Percentiles rank a stretch among this genome's conserved stretches.
phyloP scores from a whole-genome alignment of 1,284 basidiomycete species.

The Trichosporon coremiiforme region DNA sequence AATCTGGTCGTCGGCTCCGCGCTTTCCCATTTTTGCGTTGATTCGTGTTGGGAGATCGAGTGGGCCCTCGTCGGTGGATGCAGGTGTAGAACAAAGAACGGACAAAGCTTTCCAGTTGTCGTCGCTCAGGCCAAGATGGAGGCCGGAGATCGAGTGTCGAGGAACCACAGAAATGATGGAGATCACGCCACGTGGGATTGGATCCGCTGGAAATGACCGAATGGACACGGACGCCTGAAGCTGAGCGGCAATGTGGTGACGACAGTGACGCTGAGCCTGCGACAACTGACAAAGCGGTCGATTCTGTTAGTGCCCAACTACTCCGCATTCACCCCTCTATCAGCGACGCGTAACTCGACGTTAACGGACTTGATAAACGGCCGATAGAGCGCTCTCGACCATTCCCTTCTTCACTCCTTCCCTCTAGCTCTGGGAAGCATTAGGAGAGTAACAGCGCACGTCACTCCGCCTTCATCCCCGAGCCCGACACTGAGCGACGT shows the following conservation, averaged over 20 bases:
- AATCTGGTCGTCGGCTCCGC: slow-evolving; percentile 72
- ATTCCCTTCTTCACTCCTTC: neutral
- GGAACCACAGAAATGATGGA: neutral
- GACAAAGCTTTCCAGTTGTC: neutral
- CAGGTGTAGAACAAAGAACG: slow-evolving; percentile 5
- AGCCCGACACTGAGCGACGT: neutral
- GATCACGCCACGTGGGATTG: slow-evolving; percentile 17
- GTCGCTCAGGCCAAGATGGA: neutral
- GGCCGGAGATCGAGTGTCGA: slow-evolving; percentile 9
- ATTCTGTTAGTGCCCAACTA: slow-evolving; percentile 1
- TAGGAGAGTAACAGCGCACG: neutral
- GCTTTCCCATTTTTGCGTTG: slow-evolving; percentile 60
- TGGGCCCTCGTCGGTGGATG: neutral
- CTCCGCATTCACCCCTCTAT: neutral
- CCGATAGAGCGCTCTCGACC: neutral
- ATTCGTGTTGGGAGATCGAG: neutral
- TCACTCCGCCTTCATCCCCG: neutral
- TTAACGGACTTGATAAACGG: neutral
- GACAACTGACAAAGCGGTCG: slow-evolving; percentile 7
- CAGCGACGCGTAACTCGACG: neutral
- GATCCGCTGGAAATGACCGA: slow-evolving; percentile 22
- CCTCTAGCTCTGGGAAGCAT: neutral
- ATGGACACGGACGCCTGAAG: slow-evolving; percentile 1
- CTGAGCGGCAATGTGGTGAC: slow-evolving; percentile 11
- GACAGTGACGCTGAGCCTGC: slow-evolving; percentile 15